Evolutionary conservation across 2,329 filamentous ascomycete genomes (phyloP).

Genomic region (Scedosporium minutisporum): DNA sequence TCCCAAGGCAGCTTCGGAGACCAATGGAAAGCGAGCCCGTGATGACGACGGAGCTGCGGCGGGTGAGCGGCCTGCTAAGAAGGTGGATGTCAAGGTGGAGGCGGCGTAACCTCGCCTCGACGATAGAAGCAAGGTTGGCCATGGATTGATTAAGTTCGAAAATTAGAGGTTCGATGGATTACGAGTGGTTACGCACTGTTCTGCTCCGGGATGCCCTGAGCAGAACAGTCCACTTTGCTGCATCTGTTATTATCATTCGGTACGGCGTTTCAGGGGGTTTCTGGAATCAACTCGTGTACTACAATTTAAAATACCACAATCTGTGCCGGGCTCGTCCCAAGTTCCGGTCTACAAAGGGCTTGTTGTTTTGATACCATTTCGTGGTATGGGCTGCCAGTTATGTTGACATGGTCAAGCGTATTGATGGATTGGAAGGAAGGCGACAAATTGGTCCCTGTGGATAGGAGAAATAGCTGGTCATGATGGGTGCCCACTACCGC

Average conservation of each 20-base stretch:
- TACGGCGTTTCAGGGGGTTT: neutral
- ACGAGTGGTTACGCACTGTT: neutral
- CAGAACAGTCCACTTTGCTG: neutral
- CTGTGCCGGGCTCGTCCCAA: neutral
- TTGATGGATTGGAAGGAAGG: too few species aligned
- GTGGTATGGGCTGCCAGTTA: neutral
- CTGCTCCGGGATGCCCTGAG: neutral
- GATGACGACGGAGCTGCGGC: conserved; percentile 36
- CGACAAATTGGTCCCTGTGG: too few species aligned
- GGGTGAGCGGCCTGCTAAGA: conserved; percentile 45
- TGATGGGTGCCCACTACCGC: too few species aligned
- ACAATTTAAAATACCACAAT: conserved; percentile 2
- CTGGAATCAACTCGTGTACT: conserved; percentile 3
- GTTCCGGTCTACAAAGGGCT: neutral
- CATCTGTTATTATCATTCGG: conserved; percentile 1
- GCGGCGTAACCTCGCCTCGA: neutral
- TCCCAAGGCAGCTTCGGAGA: conserved; percentile 13
- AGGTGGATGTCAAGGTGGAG: conserved; percentile 45
- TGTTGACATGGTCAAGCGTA: neutral
- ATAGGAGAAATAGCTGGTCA: too few species aligned
- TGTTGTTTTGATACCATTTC: neutral
- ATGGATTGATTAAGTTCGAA: neutral
- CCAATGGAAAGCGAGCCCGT: conserved; percentile 44
- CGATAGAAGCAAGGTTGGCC: neutral
- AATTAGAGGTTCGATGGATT: neutral